phyloP scores from a whole-genome alignment of 495 filamentous ascomycete genomes.

The Aspergillus ostianus region DNA sequence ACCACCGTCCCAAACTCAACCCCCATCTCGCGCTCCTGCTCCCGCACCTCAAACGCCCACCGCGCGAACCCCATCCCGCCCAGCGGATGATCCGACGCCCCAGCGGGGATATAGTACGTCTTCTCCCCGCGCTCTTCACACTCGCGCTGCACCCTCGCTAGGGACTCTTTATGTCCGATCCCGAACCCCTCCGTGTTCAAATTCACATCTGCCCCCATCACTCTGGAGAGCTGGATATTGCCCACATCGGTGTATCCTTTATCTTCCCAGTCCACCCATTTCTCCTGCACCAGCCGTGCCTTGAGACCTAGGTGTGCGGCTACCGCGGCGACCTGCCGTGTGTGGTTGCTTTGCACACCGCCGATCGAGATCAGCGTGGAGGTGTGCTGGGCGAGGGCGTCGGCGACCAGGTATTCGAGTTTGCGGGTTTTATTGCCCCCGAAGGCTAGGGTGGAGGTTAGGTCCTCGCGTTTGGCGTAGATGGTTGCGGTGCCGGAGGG shows the following conservation, averaged over 20 bases:
- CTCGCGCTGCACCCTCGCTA: conserved; percentile 45
- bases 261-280: conserved; percentile 59
- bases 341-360: conserved; percentile 67
- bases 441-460: conserved; percentile 59
- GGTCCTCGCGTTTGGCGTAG: conserved; percentile 64
- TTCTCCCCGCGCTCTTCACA: conserved; percentile 43
- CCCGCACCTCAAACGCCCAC: conserved; percentile 60
- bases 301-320: conserved; percentile 52
- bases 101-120: conserved; percentile 65
- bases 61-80: conserved; percentile 64
- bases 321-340: conserved; percentile 59
- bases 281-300: conserved; percentile 56
- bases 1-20: conserved; percentile 60
- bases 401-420: conserved; percentile 59
- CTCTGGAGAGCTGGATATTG: conserved; percentile 60
- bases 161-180: conserved; percentile 58
- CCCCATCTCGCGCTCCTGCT: conserved; percentile 56
- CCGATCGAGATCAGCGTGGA: conserved; percentile 61
- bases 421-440: conserved; percentile 69
- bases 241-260: conserved; percentile 54
- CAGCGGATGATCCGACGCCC: conserved; percentile 63
- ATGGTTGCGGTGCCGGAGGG: conserved; percentile 40
- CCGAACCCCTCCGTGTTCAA: conserved; percentile 53
- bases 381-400: conserved; percentile 51
- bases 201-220: conserved; percentile 59